Percentiles rank a stretch among this genome's conserved stretches.
Evolutionary conservation across 257 asterid species (phyloP).

Genomic region (Lycium barbarum): DNA sequence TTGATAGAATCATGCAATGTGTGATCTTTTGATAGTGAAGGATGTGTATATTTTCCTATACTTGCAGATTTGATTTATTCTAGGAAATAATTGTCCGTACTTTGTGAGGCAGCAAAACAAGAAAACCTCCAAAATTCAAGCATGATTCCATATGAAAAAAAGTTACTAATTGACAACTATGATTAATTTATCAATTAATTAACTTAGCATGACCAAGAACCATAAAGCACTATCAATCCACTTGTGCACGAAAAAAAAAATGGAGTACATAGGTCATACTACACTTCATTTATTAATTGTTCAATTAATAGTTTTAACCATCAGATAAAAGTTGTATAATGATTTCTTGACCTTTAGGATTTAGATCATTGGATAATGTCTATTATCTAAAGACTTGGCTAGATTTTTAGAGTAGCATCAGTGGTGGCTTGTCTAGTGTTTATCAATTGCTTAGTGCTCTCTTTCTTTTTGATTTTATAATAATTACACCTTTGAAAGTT

Average conservation of each 20-base stretch:
- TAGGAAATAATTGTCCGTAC: constrained; percentile 59
- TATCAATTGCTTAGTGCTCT: constrained; percentile 48
- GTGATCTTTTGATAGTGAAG: constrained; percentile 35
- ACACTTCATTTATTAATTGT: neutral
- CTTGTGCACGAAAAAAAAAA: neutral
- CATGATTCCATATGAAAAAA: constrained; percentile 42
- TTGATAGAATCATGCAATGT: constrained; percentile 54
- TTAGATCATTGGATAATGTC: neutral
- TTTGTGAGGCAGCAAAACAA: constrained; percentile 56
- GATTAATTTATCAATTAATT: constrained; percentile 37
- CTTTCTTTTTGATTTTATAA: constrained; percentile 50
- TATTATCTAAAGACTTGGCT: neutral
- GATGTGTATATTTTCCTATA: constrained; percentile 27
- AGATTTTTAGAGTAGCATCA: constrained; percentile 20
- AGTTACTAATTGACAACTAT: constrained; percentile 44
- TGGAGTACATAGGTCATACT: neutral
- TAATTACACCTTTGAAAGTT: constrained; percentile 39
- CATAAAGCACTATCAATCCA: neutral
- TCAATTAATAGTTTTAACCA: neutral
- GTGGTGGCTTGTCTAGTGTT: constrained; percentile 32
- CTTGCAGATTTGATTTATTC: constrained; percentile 42
- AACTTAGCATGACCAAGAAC: neutral
- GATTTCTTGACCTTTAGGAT: constrained; percentile 4
- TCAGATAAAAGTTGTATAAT: neutral
- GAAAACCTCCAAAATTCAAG: constrained; percentile 47